phyloP scores from a whole-genome alignment of 2,329 filamentous ascomycete genomes.

The Periconia macrospinosa region DNA sequence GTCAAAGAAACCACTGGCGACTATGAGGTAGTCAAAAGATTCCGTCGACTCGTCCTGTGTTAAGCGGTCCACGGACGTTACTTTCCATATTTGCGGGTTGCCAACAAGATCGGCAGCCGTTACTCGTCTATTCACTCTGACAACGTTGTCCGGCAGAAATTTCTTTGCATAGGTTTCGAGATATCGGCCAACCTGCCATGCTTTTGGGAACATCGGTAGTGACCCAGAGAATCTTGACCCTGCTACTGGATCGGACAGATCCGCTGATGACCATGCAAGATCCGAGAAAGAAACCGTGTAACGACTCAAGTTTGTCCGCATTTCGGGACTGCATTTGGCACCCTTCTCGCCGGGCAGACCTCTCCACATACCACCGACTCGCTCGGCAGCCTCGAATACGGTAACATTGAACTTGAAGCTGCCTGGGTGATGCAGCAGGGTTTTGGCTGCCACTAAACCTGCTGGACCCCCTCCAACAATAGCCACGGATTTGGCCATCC shows the following conservation, averaged over 20 bases:
- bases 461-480: constrained; percentile 50
- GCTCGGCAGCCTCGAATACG: constrained; percentile 67
- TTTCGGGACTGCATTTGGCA: constrained; percentile 64
- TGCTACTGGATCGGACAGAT: constrained; percentile 22
- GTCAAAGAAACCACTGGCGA: constrained; percentile 75
- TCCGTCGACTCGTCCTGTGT: constrained; percentile 13
- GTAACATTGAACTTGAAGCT: constrained; percentile 64
- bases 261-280: constrained; percentile 65
- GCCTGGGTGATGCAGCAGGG: constrained; percentile 62
- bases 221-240: constrained; percentile 21
- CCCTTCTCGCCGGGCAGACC: constrained; percentile 44
- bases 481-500: constrained; percentile 35
- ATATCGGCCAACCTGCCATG: constrained; percentile 76
- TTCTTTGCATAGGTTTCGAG: constrained; percentile 64
- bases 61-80: constrained; percentile 17
- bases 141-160: constrained; percentile 57
- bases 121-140: constrained; percentile 52
- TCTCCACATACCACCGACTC: constrained; percentile 80
- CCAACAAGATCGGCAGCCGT: constrained; percentile 23
- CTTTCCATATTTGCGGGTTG: constrained; percentile 16
- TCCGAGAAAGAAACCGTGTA: constrained; percentile 70
- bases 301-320: constrained; percentile 71
- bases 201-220: constrained; percentile 69
- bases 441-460: constrained; percentile 60
- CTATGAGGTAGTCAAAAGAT: constrained; percentile 69